phyloP scores from a whole-genome alignment of 2,329 filamentous ascomycete genomes.

The Fusarium sp. region DNA sequence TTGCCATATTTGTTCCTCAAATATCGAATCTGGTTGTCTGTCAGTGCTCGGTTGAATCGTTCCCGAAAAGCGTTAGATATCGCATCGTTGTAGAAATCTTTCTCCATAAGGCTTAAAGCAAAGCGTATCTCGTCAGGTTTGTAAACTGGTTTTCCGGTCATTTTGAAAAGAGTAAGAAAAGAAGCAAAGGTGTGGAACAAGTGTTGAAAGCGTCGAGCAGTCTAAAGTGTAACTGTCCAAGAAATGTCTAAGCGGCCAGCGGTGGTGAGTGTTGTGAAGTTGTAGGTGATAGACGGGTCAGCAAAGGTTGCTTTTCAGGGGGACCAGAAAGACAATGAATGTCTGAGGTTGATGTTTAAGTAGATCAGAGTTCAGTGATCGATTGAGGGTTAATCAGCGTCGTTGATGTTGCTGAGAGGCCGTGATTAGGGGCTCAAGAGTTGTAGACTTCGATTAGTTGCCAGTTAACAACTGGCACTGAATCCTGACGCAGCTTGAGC shows the following conservation, averaged over 20 bases:
- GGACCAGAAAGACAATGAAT: background rate
- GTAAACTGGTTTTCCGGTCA: constrained; percentile 48
- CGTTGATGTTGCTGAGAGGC: background rate
- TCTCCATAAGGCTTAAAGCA: constrained; percentile 45
- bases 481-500: background rate
- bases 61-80: constrained; percentile 44
- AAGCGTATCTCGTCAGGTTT: constrained; percentile 48
- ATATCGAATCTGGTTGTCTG: constrained; percentile 51
- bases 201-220: background rate
- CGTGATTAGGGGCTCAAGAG: background rate
- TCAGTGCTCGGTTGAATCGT: constrained; percentile 44
- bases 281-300: background rate
- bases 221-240: constrained; percentile 15
- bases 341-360: background rate
- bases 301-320: background rate
- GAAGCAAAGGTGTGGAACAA: background rate
- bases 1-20: constrained; percentile 54
- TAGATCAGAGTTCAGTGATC: background rate
- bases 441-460: background rate
- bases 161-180: background rate
- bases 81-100: constrained; percentile 35
- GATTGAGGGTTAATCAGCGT: constrained; percentile 11
- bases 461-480: background rate
- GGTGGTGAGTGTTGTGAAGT: background rate
- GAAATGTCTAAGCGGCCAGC: background rate